phyloP scores from a whole-genome alignment of 768 basidiomycete species.

The Lentinula detonsa region DNA sequence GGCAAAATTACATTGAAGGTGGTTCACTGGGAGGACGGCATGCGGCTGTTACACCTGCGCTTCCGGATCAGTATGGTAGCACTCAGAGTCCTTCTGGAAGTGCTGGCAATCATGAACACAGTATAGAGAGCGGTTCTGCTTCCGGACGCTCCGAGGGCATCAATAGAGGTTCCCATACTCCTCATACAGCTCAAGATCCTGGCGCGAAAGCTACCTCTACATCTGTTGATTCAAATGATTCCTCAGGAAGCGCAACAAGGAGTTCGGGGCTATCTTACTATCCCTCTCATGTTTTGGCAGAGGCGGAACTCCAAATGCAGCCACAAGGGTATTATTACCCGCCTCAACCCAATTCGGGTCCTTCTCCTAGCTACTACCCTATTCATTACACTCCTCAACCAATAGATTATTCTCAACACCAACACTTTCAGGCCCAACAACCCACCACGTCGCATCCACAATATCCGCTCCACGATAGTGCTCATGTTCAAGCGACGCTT shows the following conservation, averaged over 20 bases:
- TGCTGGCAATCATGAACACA: constrained; percentile 17
- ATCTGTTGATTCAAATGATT: not conserved
- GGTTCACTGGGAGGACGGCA: constrained; percentile 78
- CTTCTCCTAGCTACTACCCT: not conserved
- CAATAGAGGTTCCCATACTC: not conserved
- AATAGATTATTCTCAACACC: not conserved
- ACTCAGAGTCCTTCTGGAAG: not conserved
- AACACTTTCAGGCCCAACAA: not conserved
- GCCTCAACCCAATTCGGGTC: not conserved
- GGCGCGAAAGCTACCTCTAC: constrained; percentile 9
- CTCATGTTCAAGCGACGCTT: not conserved
- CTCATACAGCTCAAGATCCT: not conserved
- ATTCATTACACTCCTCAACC: not conserved
- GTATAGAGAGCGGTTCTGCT: not conserved
- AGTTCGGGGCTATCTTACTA: constrained; percentile 38
- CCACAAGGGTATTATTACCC: not conserved
- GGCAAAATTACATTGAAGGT: constrained; percentile 83
- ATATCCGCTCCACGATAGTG: not conserved
- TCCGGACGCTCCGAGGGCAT: not conserved
- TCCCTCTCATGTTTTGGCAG: constrained; percentile 43
- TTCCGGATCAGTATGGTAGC: constrained; percentile 67
- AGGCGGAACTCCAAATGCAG: constrained; percentile 18
- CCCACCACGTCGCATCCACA: not conserved
- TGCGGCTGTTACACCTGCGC: constrained; percentile 74
- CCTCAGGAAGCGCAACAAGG: no score